Evolutionary conservation across 1,284 basidiomycete genomes (phyloP).

Genomic region (Tylopilus orsonianus): DNA sequence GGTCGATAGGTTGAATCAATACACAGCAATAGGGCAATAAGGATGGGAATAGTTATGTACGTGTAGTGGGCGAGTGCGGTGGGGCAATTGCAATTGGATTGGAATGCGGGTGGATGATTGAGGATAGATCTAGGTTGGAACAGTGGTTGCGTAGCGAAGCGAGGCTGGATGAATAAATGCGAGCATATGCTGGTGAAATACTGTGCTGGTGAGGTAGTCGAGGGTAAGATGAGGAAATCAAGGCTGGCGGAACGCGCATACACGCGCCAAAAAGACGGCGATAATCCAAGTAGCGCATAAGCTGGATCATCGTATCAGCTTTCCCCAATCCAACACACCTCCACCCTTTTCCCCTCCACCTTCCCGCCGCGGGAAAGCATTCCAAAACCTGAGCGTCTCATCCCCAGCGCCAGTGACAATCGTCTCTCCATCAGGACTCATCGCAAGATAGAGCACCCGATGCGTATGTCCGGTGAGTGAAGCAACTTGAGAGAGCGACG

Average conservation of each 20-base stretch:
- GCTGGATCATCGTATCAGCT: slow-evolving; percentile 26
- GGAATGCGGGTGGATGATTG: slow-evolving; percentile 23
- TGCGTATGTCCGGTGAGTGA: slow-evolving; percentile 94
- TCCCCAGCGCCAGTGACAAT: slow-evolving; percentile 98
- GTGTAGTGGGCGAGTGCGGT: slow-evolving; percentile 11
- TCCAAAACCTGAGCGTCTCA: slow-evolving; percentile 97
- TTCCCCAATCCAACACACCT: slow-evolving; percentile 35
- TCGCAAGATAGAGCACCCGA: slow-evolving; percentile 93
- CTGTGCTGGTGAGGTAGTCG: slow-evolving; percentile 14
- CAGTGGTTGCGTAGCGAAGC: slow-evolving; percentile 18
- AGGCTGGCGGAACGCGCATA: slow-evolving; percentile 1
- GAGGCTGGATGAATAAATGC: slow-evolving; percentile 23
- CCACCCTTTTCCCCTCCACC: slow-evolving; percentile 44
- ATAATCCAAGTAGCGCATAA: neutral
- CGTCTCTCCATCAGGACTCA: slow-evolving; percentile 96
- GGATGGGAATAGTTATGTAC: slow-evolving; percentile 30
- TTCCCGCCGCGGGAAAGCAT: slow-evolving; percentile 77
- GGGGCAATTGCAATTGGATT: slow-evolving; percentile 18
- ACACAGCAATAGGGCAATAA: slow-evolving; percentile 30
- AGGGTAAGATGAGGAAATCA: slow-evolving; percentile 3
- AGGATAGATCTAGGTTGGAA: slow-evolving; percentile 26
- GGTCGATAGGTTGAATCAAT: slow-evolving; percentile 24
- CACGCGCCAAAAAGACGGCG: slow-evolving; percentile 4
- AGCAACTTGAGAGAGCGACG: slow-evolving; percentile 89
- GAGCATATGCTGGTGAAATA: slow-evolving; percentile 29